Percentiles rank a stretch among this genome's conserved stretches.
Conservation (phyloP, 495 filamentous ascomycete species). For the Neurospora intermedia region DNA sequence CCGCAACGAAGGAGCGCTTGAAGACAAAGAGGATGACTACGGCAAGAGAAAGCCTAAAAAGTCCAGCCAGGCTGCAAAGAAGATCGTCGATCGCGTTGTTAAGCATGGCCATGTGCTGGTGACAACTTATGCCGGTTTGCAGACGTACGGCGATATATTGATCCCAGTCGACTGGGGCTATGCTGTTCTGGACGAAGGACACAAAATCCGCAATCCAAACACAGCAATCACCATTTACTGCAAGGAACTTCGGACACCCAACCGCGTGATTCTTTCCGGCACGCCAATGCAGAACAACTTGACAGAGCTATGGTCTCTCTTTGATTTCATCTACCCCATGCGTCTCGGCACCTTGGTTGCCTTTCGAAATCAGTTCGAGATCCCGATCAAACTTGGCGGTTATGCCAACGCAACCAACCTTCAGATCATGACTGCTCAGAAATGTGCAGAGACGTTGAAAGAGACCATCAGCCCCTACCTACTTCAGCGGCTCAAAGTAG, state of each 20-base stretch:
- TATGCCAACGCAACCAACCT: constrained; percentile 90
- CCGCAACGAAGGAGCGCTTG: constrained; percentile 54
- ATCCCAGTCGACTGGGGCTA: constrained; percentile 82
- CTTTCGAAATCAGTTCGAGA: constrained; percentile 82
- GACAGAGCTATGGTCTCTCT: constrained; percentile 95
- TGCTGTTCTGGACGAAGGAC: constrained; percentile 91
- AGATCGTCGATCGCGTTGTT: constrained; percentile 73
- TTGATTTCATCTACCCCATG: constrained; percentile 96
- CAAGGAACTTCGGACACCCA: constrained; percentile 79
- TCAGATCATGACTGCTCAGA: constrained; percentile 82
- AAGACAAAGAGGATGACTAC: constrained; percentile 49
- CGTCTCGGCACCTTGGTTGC: constrained; percentile 81
- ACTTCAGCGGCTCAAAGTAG: constrained; percentile 85
- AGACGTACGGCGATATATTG: constrained; percentile 70
- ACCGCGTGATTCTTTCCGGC: constrained; percentile 86
- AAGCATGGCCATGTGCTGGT: constrained; percentile 84
- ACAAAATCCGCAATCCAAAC: constrained; percentile 95
- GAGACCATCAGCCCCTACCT: constrained; percentile 87
- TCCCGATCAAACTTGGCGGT: constrained; percentile 81
- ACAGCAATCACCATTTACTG: constrained; percentile 83
- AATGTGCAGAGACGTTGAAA: constrained; percentile 82
- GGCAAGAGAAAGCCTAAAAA: constrained; percentile 28
- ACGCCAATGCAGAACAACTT: constrained; percentile 99
- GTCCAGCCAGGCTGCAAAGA: constrained; percentile 53
- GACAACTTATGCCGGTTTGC: constrained; percentile 88